Base-by-base conservation (phyloP, 768 basidiomycete genomes). In the Hygrophorus pudorinus region DNA sequence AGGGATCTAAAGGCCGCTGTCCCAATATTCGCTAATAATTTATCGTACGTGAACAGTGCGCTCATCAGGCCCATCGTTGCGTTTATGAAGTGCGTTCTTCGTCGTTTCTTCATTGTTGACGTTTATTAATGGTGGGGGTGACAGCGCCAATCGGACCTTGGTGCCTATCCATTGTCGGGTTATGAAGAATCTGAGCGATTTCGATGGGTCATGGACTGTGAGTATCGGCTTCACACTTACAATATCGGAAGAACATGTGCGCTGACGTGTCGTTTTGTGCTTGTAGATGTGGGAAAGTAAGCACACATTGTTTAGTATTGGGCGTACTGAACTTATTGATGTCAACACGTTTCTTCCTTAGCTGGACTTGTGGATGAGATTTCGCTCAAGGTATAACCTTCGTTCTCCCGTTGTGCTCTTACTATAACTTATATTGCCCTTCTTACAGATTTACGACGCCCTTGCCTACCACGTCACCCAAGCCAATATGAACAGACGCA, bases 121-220 rank as follows among this genome's bases (percentile, higher is more conserved):
- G 12, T 16, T 21, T 8, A 21, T 53, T 41, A 41, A 35, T 51
- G 33, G 12, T 59, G 33, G 44, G 2, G 11, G 12, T 41, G 14
- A 4, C 51, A 98, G 94, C 60, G 83, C 86, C 3, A 94, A 98
- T 58, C 79, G 85, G 48, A 99, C 96, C 1, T 64, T 99, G 53
- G 76, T 99, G 2, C 96, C 96, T 10, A 92, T 98, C 42, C 90
- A 83, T 52, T 97, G 92, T 59, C 76, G 81, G 43, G 81, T 97
- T 3, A 78, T 85, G 30, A 85, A 91, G 57, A 78, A 86, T 47
- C 63, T 94, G 47, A 67, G 63, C 43, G 89, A 96, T 48, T 99
- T 97, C 58, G 90, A 98, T 61, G 96, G 96, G 4, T 78, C 90
- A 16, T 98, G 92, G 93, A 98, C 90, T 44, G 87, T 91, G 59